phyloP scores from a whole-genome alignment of 768 basidiomycete genomes.

The Leccinum uliginosum region DNA sequence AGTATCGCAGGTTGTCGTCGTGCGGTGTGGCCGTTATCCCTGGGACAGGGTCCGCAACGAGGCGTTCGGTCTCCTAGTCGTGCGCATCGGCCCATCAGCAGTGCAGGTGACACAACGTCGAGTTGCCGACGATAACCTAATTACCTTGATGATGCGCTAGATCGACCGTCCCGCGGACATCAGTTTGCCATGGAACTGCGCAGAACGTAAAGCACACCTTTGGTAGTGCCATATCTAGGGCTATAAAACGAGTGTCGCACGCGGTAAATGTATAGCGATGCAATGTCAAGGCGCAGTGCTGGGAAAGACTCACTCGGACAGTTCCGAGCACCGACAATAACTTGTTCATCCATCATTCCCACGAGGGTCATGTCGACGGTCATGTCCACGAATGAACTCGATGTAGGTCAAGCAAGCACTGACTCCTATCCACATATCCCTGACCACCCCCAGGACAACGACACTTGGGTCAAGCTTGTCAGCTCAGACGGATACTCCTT shows the following conservation, averaged over 20 bases:
- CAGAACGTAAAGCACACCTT: constrained; percentile 25
- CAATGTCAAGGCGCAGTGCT: background rate
- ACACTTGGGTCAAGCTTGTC: constrained; percentile 72
- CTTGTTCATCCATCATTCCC: constrained; percentile 10
- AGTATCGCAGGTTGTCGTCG: constrained; percentile 97
- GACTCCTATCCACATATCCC: background rate
- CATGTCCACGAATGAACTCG: constrained; percentile 19
- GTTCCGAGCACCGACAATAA: constrained; percentile 17
- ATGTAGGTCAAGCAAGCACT: constrained; percentile 18
- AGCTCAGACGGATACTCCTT: constrained; percentile 81
- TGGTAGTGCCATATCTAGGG: constrained; percentile 32
- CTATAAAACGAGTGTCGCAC: constrained; percentile 14
- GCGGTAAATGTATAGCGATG: constrained; percentile 12
- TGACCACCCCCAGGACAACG: constrained; percentile 16
- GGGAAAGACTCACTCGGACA: background rate
- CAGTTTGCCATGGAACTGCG: background rate
- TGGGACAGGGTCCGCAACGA: constrained; percentile 94
- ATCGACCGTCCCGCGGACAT: constrained; percentile 11
- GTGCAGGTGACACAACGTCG: constrained; percentile 17
- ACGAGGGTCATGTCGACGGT: constrained; percentile 9
- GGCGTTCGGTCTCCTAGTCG: constrained; percentile 89
- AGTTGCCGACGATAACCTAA: constrained; percentile 1
- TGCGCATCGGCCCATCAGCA: constrained; percentile 17
- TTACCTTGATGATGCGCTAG: constrained; percentile 53
- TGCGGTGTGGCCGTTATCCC: constrained; percentile 95